These are phyloP conservation scores for Yarrowia hollandica DNA, from an alignment of 805 yeast species.

Conservation along the genomic window DNA sequence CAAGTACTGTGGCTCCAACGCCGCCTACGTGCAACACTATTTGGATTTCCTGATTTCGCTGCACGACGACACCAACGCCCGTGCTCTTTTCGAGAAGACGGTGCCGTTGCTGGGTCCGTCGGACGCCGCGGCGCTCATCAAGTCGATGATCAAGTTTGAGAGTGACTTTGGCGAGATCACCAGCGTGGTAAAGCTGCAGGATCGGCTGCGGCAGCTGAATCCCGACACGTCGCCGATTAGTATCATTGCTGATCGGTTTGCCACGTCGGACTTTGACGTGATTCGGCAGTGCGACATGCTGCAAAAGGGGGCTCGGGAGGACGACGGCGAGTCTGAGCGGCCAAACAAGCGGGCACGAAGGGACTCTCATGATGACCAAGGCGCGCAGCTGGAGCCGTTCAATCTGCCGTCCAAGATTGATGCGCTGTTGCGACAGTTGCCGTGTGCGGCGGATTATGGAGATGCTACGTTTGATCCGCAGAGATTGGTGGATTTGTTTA, in stretches of 20 bases:
- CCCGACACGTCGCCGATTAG: constrained; percentile 55
- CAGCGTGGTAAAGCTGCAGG: constrained; percentile 65
- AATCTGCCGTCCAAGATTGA: constrained; percentile 45
- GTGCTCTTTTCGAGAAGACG: constrained; percentile 79
- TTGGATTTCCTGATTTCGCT: constrained; percentile 67
- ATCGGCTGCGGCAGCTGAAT: constrained; percentile 63
- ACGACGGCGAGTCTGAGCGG: constrained; percentile 3
- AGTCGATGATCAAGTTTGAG: constrained; percentile 66
- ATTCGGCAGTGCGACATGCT: constrained; percentile 33
- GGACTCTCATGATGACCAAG: constrained; percentile 1
- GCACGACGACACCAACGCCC: constrained; percentile 71
- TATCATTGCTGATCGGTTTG: constrained; percentile 42
- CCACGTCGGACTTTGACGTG: constrained; percentile 34
- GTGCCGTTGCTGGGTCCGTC: constrained; percentile 53
- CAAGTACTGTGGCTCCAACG: constrained; percentile 55
- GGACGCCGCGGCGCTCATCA: constrained; percentile 50
- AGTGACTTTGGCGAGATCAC: constrained; percentile 67
- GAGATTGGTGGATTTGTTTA: constrained; percentile 48
- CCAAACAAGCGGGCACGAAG: constrained; percentile 34
- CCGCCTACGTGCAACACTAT: constrained; percentile 66
- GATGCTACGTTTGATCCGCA: constrained; percentile 56
- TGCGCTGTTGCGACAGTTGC: constrained; percentile 4
- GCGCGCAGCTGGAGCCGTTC: constrained; percentile 30
- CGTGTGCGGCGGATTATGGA: neutral
- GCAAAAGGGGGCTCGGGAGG: constrained; percentile 27